These are phyloP conservation scores for Strombidium stylifer DNA, from an alignment of 73 alveolate species.

Conservation along the genomic window DNA sequence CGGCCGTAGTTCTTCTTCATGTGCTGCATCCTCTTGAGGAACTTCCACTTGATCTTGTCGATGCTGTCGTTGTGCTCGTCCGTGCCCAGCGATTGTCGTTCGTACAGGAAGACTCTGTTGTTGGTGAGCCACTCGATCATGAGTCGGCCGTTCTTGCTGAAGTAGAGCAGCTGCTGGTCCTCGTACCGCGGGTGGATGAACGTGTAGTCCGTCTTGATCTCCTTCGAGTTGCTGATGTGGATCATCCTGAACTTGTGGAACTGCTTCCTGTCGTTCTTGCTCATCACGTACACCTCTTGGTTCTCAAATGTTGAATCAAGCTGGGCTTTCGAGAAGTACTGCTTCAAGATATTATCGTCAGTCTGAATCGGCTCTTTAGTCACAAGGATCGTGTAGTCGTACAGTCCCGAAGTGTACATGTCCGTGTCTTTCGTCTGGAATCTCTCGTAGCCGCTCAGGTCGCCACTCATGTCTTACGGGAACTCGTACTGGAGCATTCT, in stretches of 20 bases:
- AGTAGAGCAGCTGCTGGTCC: conserved; percentile 1
- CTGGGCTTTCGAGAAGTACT: too few relatives aligned
- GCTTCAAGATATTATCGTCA: neutral
- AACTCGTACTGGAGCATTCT: too few relatives aligned
- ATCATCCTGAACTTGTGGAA: conserved; percentile 15
- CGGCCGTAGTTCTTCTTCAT: too few relatives aligned
- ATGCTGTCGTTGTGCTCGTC: neutral
- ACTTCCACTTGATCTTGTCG: conserved; percentile 14
- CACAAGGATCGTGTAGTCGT: neutral
- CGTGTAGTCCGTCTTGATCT: conserved; percentile 10
- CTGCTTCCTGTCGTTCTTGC: neutral
- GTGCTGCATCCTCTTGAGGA: neutral
- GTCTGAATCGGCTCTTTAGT: neutral
- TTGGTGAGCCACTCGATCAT: conserved; percentile 12
- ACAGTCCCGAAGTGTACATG: neutral
- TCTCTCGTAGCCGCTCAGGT: too few relatives aligned
- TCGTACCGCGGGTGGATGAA: conserved; percentile 22
- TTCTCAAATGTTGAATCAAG: too few relatives aligned
- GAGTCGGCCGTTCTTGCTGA: conserved; percentile 1
- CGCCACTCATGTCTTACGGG: too few relatives aligned
- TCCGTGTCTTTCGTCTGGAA: too few relatives aligned
- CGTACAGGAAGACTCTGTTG: conserved; percentile 5
- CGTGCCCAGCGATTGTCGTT: neutral
- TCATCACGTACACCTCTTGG: too few relatives aligned
- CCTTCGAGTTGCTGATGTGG: conserved; percentile 8